Evolutionary conservation across 768 basidiomycete genomes (phyloP).

Genomic region (Ramaria sp.): DNA sequence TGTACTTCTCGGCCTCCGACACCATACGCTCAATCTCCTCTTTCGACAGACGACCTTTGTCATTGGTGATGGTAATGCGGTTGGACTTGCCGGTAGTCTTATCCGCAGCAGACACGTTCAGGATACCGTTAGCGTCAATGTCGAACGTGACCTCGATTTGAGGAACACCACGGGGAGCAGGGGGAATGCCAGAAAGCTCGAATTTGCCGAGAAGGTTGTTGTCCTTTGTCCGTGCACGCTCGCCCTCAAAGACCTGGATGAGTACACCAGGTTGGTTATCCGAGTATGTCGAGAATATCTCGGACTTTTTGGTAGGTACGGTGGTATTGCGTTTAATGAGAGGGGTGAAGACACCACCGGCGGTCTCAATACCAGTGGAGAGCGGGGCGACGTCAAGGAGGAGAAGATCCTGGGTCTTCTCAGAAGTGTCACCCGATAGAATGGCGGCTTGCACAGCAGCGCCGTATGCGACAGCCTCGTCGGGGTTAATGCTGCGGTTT

Average conservation of each 20-base stretch:
- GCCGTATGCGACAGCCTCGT: slow-evolving; percentile 97
- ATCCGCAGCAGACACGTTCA: slow-evolving; percentile 92
- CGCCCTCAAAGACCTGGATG: slow-evolving; percentile 97
- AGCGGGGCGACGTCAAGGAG: slow-evolving; percentile 90
- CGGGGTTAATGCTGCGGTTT: slow-evolving; percentile 99
- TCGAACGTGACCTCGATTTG: slow-evolving; percentile 98
- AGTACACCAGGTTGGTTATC: slow-evolving; percentile 98
- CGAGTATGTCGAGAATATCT: slow-evolving; percentile 96
- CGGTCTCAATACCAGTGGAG: slow-evolving; percentile 94
- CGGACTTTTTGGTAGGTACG: slow-evolving; percentile 96
- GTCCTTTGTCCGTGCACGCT: slow-evolving; percentile 97
- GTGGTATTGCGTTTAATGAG: slow-evolving; percentile 99
- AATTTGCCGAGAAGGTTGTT: slow-evolving; percentile 99
- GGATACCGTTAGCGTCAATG: slow-evolving; percentile 92
- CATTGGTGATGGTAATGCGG: slow-evolving; percentile 90
- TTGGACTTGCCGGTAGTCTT: slow-evolving; percentile 96
- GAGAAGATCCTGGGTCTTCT: slow-evolving; percentile 93
- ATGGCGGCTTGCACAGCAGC: slow-evolving; percentile 98
- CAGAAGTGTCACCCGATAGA: slow-evolving; percentile 94
- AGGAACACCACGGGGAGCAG: slow-evolving; percentile 95
- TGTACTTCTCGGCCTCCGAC: slow-evolving; percentile 86
- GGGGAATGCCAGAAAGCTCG: slow-evolving; percentile 92
- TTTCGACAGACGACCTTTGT: slow-evolving; percentile 94
- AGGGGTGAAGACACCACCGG: slow-evolving; percentile 97
- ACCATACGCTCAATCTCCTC: slow-evolving; percentile 99